Evolutionary conservation across 345 rosid genomes (phyloP).

Genomic region (Chamaenerion angustifolium): DNA sequence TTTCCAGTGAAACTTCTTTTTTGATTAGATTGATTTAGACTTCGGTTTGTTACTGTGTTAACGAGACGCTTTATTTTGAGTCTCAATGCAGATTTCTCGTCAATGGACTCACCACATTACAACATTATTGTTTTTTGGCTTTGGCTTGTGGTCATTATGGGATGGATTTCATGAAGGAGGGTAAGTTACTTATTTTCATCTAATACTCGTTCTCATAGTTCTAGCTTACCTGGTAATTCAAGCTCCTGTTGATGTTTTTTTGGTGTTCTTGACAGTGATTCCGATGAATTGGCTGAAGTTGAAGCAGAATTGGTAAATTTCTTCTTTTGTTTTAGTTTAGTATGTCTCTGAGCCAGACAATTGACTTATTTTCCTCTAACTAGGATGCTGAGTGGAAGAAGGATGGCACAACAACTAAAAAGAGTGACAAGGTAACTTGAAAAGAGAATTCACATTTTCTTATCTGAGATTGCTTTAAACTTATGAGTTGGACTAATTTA

Average conservation of each 20-base stretch:
- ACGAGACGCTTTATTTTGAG: neutral
- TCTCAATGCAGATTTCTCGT: slow-evolving; percentile 60
- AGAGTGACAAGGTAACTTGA: slow-evolving; percentile 32
- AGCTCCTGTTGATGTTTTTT: neutral
- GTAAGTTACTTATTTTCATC: slow-evolving; percentile 16
- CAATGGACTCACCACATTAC: slow-evolving; percentile 82
- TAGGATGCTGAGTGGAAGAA: slow-evolving; percentile 75
- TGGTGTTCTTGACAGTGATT: slow-evolving; percentile 26
- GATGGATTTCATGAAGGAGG: slow-evolving; percentile 61
- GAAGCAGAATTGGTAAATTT: slow-evolving; percentile 69
- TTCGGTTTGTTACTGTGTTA: no score
- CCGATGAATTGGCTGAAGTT: slow-evolving; percentile 80
- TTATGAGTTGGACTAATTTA: neutral
- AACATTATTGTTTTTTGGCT: slow-evolving; percentile 67
- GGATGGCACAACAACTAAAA: slow-evolving; percentile 26
- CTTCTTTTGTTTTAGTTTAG: slow-evolving; percentile 1
- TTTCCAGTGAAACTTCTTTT: no score
- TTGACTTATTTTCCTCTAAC: slow-evolving; percentile 6
- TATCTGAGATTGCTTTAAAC: neutral
- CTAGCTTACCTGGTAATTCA: neutral
- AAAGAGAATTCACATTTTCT: no score
- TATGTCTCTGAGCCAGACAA: neutral
- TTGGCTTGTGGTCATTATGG: slow-evolving; percentile 85
- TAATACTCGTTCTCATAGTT: neutral
- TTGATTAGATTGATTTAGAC: no score